Conservation (phyloP, 768 basidiomycete genomes). For the Tricholoma sp. region DNA sequence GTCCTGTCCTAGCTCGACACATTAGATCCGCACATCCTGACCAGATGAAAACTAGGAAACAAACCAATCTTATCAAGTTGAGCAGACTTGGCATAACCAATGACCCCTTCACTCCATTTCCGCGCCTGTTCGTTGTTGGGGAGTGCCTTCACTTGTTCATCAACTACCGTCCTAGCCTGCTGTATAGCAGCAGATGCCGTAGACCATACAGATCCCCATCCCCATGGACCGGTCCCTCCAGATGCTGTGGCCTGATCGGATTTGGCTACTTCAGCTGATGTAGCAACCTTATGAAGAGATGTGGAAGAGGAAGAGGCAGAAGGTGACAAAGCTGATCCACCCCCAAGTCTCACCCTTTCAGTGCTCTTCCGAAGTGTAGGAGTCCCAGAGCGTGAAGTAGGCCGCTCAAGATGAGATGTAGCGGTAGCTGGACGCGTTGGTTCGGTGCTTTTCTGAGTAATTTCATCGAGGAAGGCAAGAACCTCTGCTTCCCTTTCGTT, state of each 20-base stretch:
- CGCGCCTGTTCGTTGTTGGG: conserved; percentile 83
- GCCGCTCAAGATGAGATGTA: conserved; percentile 48
- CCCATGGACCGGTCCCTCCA: conserved; percentile 46
- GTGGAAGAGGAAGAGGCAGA: conserved; percentile 40
- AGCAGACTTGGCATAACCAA: conserved; percentile 83
- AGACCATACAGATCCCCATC: conserved; percentile 88
- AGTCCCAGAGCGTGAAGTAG: conserved; percentile 61
- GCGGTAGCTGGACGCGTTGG: conserved; percentile 59
- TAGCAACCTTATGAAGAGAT: conserved; percentile 27
- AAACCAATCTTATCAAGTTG: conserved; percentile 88
- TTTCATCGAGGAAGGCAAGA: conserved; percentile 91
- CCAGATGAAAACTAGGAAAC: conserved; percentile 15
- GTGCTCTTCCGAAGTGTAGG: conserved; percentile 72
- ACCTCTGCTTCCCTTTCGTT: conserved; percentile 75
- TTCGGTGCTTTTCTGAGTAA: conserved; percentile 86
- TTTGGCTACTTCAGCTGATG: conserved; percentile 18
- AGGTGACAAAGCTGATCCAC: conserved; percentile 33
- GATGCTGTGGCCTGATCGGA: conserved; percentile 15
- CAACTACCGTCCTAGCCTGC: conserved; percentile 83
- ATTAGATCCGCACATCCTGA: conserved; percentile 1
- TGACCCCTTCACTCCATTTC: conserved; percentile 82
- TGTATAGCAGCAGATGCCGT: conserved; percentile 82
- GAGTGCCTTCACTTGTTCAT: conserved; percentile 88
- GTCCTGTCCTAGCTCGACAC: conserved; percentile 65
- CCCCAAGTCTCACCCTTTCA: conserved; percentile 67